Evolutionary conservation across 768 basidiomycete genomes (phyloP).

Genomic region (Boletus subcaerulescens): DNA sequence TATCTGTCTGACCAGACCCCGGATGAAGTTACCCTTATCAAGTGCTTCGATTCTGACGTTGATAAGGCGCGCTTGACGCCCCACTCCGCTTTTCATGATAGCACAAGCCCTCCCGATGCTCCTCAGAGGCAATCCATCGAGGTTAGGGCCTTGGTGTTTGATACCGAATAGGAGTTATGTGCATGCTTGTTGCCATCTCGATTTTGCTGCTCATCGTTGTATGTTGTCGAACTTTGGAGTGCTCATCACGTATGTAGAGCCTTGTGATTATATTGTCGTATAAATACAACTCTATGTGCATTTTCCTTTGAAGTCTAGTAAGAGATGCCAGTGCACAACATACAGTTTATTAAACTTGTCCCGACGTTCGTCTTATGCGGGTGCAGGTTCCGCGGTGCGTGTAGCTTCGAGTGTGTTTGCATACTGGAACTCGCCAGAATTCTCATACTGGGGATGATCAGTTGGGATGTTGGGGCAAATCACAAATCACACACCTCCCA

Average conservation of each 20-base stretch:
- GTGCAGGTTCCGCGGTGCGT: conserved; percentile 6
- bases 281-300: neutral
- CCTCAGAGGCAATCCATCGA: conserved; percentile 44
- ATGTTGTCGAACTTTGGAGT: too few relatives aligned
- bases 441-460: conserved; percentile 57
- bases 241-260: too few relatives aligned
- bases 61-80: conserved; percentile 41
- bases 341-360: neutral
- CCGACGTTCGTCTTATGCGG: conserved; percentile 11
- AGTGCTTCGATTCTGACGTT: conserved; percentile 43
- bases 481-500: conserved; percentile 70
- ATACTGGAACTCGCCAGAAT: conserved; percentile 79
- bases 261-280: neutral
- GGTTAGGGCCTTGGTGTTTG: conserved; percentile 43
- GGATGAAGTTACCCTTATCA: conserved; percentile 43
- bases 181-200: neutral
- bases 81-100: conserved; percentile 41
- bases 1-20: conserved; percentile 39
- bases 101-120: conserved; percentile 31
- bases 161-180: conserved; percentile 28
- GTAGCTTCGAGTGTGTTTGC: conserved; percentile 47
- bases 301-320: neutral
- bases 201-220: neutral
- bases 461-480: neutral
- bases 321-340: neutral